Percentiles rank a stretch among this genome's conserved stretches.
These are phyloP conservation scores for Ligustrum vulgare DNA, from an alignment of 257 asterid species.

Conservation along the genomic window DNA sequence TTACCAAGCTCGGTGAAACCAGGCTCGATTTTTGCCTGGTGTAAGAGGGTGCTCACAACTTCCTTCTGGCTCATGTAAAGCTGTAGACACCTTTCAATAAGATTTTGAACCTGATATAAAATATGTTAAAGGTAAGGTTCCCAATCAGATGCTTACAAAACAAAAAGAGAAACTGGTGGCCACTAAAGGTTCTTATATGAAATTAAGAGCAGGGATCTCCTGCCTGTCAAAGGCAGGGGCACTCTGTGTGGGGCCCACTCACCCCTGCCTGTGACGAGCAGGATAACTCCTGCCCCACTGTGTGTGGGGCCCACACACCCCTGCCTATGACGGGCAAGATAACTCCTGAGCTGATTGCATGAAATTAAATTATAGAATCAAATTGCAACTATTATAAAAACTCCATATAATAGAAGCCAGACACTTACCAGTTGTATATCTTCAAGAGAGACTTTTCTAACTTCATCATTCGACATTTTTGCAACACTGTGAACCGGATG, in stretches of 20 bases:
- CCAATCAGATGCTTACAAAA: not conserved
- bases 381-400: not conserved
- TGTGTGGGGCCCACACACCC: no score
- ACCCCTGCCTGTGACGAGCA: no score
- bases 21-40: constrained; percentile 91
- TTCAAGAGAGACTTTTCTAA: constrained; percentile 55
- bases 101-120: constrained; percentile 75
- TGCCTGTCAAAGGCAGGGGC: no score
- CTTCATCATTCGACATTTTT: constrained; percentile 63
- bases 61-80: constrained; percentile 92
- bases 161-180: not conserved
- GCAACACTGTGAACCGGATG: constrained; percentile 18
- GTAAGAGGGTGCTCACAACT: constrained; percentile 72
- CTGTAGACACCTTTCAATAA: constrained; percentile 96
- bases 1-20: constrained; percentile 94
- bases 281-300: no score
- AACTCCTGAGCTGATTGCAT: no score
- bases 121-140: not conserved
- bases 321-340: no score
- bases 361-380: constrained; percentile 1
- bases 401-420: not conserved
- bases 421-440: constrained; percentile 81
- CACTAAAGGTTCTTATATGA: not conserved
- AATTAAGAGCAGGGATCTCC: no score
- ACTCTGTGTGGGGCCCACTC: no score